Evolutionary conservation across 257 asterid genomes (phyloP).

Genomic region (Orobanche coerulescens): DNA sequence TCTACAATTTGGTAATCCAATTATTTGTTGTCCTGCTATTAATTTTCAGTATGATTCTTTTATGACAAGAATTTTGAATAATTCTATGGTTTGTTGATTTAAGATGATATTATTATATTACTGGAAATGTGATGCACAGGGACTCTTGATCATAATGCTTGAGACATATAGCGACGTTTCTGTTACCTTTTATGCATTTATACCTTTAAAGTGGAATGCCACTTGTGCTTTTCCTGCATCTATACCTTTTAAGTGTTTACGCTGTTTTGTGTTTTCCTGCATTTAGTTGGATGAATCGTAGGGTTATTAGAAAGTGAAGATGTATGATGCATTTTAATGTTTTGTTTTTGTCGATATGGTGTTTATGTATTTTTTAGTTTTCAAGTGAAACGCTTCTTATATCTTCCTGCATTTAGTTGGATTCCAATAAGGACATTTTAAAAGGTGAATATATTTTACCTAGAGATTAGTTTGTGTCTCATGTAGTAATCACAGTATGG

Average conservation of each 20-base stretch:
- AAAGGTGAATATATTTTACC: neutral
- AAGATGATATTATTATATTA: conserved; percentile 1
- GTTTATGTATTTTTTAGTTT: neutral
- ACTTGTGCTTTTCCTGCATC: neutral
- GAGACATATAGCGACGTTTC: neutral
- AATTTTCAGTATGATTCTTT: neutral
- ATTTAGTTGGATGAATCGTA: neutral
- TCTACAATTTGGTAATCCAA: neutral
- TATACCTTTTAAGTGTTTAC: neutral
- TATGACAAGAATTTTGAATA: neutral
- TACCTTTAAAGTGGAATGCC: neutral
- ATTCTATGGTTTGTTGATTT: neutral
- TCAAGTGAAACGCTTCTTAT: neutral
- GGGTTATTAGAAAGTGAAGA: neutral
- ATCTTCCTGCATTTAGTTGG: conserved; percentile 6
- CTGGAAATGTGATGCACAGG: neutral
- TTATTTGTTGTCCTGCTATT: conserved; percentile 4
- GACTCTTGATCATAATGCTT: neutral
- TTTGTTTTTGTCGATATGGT: neutral
- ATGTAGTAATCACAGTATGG: neutral
- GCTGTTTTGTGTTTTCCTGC: conserved; percentile 9
- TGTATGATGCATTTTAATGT: neutral
- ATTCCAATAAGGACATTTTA: neutral
- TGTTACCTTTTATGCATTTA: neutral
- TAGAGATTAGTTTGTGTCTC: neutral